Percentiles rank a stretch among this genome's conserved stretches.
Evolutionary conservation across 805 yeast genomes (phyloP).

Genomic region (Candida ascalaphidarum): DNA sequence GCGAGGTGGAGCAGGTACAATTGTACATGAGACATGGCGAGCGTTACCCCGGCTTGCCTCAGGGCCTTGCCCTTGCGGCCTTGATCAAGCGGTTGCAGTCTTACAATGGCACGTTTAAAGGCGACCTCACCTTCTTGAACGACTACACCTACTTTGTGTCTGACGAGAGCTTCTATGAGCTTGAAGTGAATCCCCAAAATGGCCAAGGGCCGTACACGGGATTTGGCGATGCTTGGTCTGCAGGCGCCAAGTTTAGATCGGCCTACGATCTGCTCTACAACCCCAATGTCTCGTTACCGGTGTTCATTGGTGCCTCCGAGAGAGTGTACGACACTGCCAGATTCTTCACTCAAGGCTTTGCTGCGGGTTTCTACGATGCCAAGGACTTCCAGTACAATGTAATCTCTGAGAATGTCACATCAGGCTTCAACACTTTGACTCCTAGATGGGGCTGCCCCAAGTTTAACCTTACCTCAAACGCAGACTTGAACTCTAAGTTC

Average conservation of each 20-base stretch:
- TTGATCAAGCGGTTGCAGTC: conserved; percentile 9
- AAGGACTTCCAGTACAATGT: conserved; percentile 1
- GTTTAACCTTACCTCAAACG: conserved; percentile 4
- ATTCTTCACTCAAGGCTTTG: conserved; percentile 4
- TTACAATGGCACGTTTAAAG: conserved; percentile 10
- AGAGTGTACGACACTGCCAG: conserved; percentile 3
- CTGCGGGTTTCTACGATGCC: conserved; percentile 1
- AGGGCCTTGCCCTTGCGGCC: conserved; percentile 10
- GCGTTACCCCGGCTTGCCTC: conserved; percentile 11
- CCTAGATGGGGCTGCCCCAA: conserved; percentile 4
- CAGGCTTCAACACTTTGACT: conserved; percentile 4
- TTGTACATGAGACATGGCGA: conserved; percentile 15
- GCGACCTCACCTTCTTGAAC: conserved; percentile 13
- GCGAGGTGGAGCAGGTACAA: conserved; percentile 13
- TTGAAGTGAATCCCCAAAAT: conserved; percentile 3
- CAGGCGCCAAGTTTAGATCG: conserved; percentile 4
- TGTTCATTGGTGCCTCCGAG: conserved; percentile 3
- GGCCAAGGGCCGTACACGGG: conserved; percentile 4
- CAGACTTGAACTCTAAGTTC: conserved; percentile 8
- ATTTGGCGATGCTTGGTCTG: background rate
- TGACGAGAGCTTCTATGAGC: conserved; percentile 2
- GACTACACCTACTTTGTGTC: conserved; percentile 12
- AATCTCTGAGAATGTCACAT: conserved; percentile 1
- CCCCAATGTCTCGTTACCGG: conserved; percentile 1
- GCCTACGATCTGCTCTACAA: conserved; percentile 3